Evolutionary conservation across 441 rosid genomes (phyloP), one percentile per base, ranked within the genome.

Genomic region (Sinapis alba): DNA sequence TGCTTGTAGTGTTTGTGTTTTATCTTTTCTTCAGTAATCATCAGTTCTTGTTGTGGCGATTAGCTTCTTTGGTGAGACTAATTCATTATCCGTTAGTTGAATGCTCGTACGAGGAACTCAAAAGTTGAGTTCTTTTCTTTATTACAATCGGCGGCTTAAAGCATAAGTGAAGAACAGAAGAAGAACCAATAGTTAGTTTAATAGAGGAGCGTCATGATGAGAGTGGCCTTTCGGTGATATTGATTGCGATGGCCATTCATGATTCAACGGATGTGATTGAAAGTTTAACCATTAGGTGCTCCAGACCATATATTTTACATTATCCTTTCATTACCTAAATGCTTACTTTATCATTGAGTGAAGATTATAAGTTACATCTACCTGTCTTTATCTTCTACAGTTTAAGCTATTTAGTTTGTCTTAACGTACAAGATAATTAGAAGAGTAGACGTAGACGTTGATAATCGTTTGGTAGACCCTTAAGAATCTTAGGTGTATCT

Each of bases 321-420:
- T 76, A 76, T 76, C 79, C 69, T 54, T 43, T 12, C 34, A 51
- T 69, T 19, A 68, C 20, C 41, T 74, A 45, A 59, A 43, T 43
- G 27, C 8, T 58, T 77, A 65, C 27, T 27, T 62, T 53, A 78
- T 62, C 24, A 18, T 13, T 59, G 68, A 47, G 36, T 43, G 56
- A 68, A 73, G 74, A 68, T 73, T 78, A 62, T 20, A 71, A 62
- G 75, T 76, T 76, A 74, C 62, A 84, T 65, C 86, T 65, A 76
- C 87, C 75, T 58, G 84, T 89, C 89, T 76, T 69, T 72, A 7
- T 73, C 68, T 76, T 43, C 8, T 23, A 63, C 62, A 61, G 62
- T 73, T 41, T 41, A 15, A 15, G 45, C 41, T 54, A 34, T 30
- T 2, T 60, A 60, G 65, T 61, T 73, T 62, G 66, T 78, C 78